Evolutionary conservation across 495 filamentous ascomycete species (phyloP), one percentile per base, ranked within the genome.

Genomic region (Penicillium chermesinum): DNA sequence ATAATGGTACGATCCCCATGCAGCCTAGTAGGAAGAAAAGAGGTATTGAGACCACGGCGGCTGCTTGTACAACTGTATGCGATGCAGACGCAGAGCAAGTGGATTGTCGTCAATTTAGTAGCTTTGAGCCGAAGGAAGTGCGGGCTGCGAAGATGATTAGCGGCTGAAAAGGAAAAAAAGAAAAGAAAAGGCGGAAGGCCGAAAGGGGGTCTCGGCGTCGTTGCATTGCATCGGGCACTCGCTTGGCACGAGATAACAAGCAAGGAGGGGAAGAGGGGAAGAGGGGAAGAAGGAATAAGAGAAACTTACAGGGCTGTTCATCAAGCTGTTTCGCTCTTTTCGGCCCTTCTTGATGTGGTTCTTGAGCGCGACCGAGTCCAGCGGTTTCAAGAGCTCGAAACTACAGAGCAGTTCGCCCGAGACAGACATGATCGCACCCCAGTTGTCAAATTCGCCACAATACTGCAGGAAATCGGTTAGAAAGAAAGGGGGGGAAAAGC

Each of bases 401-500:
- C 89, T 95, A 69, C 93, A 99, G 6, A 99, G 79, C 35, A 99
- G 73, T 65, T 96, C 91, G 9, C 79, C 80, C 1, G 89, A 95
- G 12, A 99, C 93, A 8, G 91, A 95, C 93, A 99, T 99, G 49
- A 97, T 89, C 37, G 93, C 93, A 13, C 93, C 93, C 89, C 93
- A 97, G 46, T 99, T 99, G 63, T 99, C 93, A 58, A 99, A 99
- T 69, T 99, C 93, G 52, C 93, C 93, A 60, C 93, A 99, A 62
- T 99, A 99, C 90, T 96, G 56, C 8, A 46, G 15, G 39, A 33
- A 34, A 47, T 57, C 30, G 53, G 58, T 69, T 30, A 62, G 63
- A 44, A 15, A 10, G 19, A 48, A 41, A 33, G 10, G 41, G 2
- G 33, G 14, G 18, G 3, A 44, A 33, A 33, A 42, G 21, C 15